Evolutionary conservation across 106 monocot genomes (phyloP), one percentile per base, ranked within the genome.

Genomic region (Dioscorea dumetorum): DNA sequence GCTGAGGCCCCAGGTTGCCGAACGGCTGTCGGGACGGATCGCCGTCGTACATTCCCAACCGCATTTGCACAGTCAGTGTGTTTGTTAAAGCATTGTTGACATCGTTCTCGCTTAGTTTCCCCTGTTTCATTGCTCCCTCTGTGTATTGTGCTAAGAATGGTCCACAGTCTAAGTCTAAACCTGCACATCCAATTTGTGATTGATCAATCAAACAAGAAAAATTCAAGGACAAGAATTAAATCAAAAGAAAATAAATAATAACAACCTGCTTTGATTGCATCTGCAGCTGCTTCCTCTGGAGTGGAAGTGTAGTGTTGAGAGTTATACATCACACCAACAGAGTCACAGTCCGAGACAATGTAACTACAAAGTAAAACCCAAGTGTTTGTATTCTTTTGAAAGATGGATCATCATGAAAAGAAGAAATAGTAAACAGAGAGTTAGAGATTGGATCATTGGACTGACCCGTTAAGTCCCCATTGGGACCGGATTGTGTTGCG

Each of bases 161-260:
- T n/a, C 99, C 99, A 58, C 99, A 99, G 58, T 93, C 85, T 68
- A 99, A 76, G 68, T 99, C 99, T 74, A 99, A 82, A 22, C 99
- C 97, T 94, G 51, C 4, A 64, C 28, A 28, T 28, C 28, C 28
- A 28, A 28, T 28, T 28, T 28, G 28, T 28, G 3, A 28, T 28
- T 28, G 3, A 28, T 28, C 28, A 28, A 28, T 28, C 28, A 28
- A 28, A 28, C 28, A 28, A 28, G 28, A 28, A 28, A 28, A 28
- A 28, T 28, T 28, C 28, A 28, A 28, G 28, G 1, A 28, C 28
- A 28, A 28, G 3, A 28, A 28, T 28, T 28, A 28, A 28, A 28
- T 3, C 28, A 28, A 28, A 28, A 28, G 1, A 28, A 28, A 28
- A 28, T 28, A 28, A 28, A 28, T 28, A 28, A 54, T 22, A 20